A percentile compares a stretch with the other conserved stretches of the same genome.
These are phyloP conservation scores for Collybia mongolica DNA, from an alignment of 768 basidiomycete species.

Conservation along the genomic window DNA sequence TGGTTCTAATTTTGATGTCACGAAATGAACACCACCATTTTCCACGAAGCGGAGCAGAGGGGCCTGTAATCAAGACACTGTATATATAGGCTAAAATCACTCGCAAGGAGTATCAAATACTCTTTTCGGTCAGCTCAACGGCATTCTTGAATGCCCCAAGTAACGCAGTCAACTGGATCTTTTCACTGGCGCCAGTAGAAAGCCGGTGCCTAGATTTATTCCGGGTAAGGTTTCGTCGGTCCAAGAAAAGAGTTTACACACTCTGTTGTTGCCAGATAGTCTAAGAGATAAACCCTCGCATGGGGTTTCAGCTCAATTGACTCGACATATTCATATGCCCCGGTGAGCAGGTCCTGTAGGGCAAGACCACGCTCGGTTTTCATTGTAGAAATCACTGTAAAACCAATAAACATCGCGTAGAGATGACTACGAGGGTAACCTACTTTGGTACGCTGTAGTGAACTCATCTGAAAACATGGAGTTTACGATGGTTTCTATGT, in stretches of 20 bases:
- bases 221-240: too few relatives aligned
- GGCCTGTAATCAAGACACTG: conserved; percentile 1
- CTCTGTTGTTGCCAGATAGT: conserved; percentile 95
- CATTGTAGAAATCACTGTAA: conserved; percentile 76
- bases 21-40: too few relatives aligned
- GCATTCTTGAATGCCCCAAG: conserved; percentile 93
- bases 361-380: conserved; percentile 94
- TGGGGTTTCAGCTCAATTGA: conserved; percentile 83
- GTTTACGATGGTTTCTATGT: conserved; percentile 90
- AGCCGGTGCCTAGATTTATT: conserved; percentile 68
- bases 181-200: conserved; percentile 91
- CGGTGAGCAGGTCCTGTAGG: conserved; percentile 89
- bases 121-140: conserved; percentile 69
- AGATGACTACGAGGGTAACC: conserved; percentile 17
- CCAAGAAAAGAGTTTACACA: conserved; percentile 37
- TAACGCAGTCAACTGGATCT: conserved; percentile 89
- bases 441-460: conserved; percentile 84
- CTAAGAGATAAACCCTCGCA: conserved; percentile 88
- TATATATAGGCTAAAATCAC: background rate
- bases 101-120: conserved; percentile 9
- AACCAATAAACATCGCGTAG: background rate
- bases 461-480: conserved; percentile 97
- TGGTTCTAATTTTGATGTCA: too few relatives aligned
- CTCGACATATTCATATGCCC: conserved; percentile 88
- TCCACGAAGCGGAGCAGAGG: background rate